Conservation (phyloP, 371 early-diverging fungal species). For the Syncephalastrum racemosum region DNA sequence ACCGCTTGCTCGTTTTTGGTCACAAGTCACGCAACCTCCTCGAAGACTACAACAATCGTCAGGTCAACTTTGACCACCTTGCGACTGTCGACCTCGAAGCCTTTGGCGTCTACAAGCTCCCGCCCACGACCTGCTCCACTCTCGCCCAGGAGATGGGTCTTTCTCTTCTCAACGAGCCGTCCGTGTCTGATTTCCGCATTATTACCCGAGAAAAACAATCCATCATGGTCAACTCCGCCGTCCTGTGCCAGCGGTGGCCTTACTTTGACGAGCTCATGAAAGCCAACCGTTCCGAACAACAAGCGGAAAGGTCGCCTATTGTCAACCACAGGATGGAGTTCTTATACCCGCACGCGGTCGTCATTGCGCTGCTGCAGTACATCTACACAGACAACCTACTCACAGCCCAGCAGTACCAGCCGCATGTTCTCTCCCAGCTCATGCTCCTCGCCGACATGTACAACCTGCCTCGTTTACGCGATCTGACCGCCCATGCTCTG, state of each 20-base stretch:
- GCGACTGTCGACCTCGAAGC: constrained; percentile 69
- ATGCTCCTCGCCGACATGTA: constrained; percentile 55
- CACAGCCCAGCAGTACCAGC: constrained; percentile 49
- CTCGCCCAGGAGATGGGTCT: constrained; percentile 60
- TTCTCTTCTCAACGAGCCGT: constrained; percentile 57
- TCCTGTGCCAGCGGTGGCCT: constrained; percentile 69
- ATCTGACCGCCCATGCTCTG: constrained; percentile 48
- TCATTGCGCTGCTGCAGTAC: constrained; percentile 58
- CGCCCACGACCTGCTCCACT: constrained; percentile 44
- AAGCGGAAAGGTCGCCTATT: neutral
- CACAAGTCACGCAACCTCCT: constrained; percentile 65
- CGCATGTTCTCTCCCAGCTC: constrained; percentile 56
- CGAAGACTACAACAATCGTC: constrained; percentile 79
- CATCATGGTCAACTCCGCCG: constrained; percentile 65
- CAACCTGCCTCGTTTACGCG: constrained; percentile 50
- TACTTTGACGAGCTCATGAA: constrained; percentile 56
- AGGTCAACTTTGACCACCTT: constrained; percentile 66
- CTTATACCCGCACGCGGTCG: constrained; percentile 54
- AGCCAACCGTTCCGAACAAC: constrained; percentile 30
- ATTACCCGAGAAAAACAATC: constrained; percentile 58
- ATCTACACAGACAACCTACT: constrained; percentile 63
- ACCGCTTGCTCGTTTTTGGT: constrained; percentile 74
- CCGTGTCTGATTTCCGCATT: constrained; percentile 60
- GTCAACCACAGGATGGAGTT: constrained; percentile 31
- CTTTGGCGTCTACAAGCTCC: constrained; percentile 57